These are phyloP conservation scores for Pythium aphanidermatum DNA, from an alignment of 352 stramenopile genomes.

Conservation along the genomic window DNA sequence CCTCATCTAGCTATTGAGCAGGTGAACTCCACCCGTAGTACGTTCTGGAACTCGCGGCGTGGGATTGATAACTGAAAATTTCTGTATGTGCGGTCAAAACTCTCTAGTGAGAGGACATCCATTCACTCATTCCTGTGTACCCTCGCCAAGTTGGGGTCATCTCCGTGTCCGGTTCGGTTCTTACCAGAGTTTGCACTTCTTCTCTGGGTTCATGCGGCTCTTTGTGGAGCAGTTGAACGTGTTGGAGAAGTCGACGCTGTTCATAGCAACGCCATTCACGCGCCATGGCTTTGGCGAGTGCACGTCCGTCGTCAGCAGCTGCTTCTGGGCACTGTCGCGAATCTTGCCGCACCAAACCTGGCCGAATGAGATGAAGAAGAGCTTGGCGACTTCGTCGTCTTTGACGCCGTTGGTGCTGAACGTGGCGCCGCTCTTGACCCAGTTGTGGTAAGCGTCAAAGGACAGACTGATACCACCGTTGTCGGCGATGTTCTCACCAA, in stretches of 20 bases:
- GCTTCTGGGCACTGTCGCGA: constrained; percentile 28
- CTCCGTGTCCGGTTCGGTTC: too few relatives aligned
- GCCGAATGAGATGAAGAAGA: constrained; percentile 64
- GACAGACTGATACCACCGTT: constrained; percentile 53
- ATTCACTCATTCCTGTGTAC: too few relatives aligned
- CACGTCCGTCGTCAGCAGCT: constrained; percentile 33
- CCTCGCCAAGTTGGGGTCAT: too few relatives aligned
- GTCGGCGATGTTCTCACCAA: constrained; percentile 76
- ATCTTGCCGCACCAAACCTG: constrained; percentile 58
- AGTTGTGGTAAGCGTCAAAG: constrained; percentile 46
- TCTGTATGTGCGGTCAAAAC: too few relatives aligned
- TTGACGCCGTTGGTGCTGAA: constrained; percentile 36
- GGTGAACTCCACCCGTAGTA: too few relatives aligned
- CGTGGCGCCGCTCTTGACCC: constrained; percentile 9
- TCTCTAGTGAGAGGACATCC: too few relatives aligned
- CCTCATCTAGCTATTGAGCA: too few relatives aligned
- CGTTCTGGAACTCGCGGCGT: too few relatives aligned
- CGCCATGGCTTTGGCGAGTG: constrained; percentile 44
- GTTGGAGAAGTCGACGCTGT: constrained; percentile 42
- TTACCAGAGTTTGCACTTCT: constrained; percentile 26
- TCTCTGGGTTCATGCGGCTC: constrained; percentile 38
- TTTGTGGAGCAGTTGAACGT: constrained; percentile 39
- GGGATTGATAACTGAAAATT: too few relatives aligned
- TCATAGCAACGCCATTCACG: constrained; percentile 64
- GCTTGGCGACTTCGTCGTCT: constrained; percentile 26